Evolutionary conservation across 345 rosid genomes (phyloP).

Genomic region (Leavenworthia alabamica): DNA sequence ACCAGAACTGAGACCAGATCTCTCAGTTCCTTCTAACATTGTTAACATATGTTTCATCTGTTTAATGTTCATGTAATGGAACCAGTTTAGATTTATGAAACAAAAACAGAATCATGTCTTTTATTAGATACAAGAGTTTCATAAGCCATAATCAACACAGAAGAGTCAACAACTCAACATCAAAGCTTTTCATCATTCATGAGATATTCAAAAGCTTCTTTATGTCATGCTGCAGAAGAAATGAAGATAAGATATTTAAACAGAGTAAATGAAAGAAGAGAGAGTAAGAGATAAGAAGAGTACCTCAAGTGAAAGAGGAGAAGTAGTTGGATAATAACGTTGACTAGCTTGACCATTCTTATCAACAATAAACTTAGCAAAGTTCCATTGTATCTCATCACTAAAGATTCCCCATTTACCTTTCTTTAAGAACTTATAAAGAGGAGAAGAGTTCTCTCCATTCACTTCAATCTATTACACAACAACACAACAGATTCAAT

Average conservation of each 20-base stretch:
- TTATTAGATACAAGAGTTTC: conserved; percentile 8
- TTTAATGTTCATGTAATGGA: neutral
- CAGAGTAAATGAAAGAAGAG: neutral
- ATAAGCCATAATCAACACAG: neutral
- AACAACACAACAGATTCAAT: neutral
- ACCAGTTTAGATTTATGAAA: neutral
- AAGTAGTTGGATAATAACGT: conserved; percentile 82
- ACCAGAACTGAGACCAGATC: conserved; percentile 11
- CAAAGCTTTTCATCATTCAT: neutral
- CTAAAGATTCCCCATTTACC: conserved; percentile 84
- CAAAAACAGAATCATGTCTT: neutral
- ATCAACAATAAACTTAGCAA: conserved; percentile 84
- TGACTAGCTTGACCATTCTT: conserved; percentile 63
- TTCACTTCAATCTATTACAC: conserved; percentile 70
- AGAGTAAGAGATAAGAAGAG: neutral
- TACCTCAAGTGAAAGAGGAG: conserved; percentile 84
- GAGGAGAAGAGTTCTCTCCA: conserved; percentile 59
- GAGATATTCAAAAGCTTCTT: conserved; percentile 45
- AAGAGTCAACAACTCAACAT: neutral
- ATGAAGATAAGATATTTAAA: neutral
- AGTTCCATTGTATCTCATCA: conserved; percentile 88
- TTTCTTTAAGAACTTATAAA: conserved; percentile 71
- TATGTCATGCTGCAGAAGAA: conserved; percentile 48
- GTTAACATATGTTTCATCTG: conserved; percentile 9
- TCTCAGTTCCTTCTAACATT: conserved; percentile 26